These are phyloP conservation scores for Yamadazyma insecticola DNA, from an alignment of 805 yeast genomes.

Conservation along the genomic window DNA sequence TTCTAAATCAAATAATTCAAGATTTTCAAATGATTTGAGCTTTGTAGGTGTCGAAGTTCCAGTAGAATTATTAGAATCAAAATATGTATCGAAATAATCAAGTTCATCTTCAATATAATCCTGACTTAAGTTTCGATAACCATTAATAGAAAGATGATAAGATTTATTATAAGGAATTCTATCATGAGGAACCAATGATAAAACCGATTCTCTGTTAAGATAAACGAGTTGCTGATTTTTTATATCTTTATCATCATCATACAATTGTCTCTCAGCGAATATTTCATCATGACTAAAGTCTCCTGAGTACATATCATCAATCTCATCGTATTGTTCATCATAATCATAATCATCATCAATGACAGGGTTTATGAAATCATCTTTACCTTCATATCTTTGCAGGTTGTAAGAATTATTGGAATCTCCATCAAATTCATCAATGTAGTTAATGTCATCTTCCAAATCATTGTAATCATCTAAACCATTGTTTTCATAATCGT, in stretches of 20 bases:
- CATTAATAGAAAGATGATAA: conserved; percentile 25
- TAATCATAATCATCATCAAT: conserved; percentile 7
- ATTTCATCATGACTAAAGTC: conserved; percentile 4
- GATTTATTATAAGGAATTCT: conserved; percentile 17
- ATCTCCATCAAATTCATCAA: conserved; percentile 16
- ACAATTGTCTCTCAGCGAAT: too few relatives aligned
- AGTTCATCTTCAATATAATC: conserved; percentile 6
- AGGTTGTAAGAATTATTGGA: too few relatives aligned
- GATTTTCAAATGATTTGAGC: conserved; percentile 9
- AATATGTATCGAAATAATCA: conserved; percentile 35
- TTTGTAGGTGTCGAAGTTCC: conserved; percentile 8
- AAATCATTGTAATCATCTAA: conserved; percentile 20
- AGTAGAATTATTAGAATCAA: conserved; percentile 9
- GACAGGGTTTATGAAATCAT: too few relatives aligned
- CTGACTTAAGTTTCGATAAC: conserved; percentile 7
- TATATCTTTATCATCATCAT: too few relatives aligned
- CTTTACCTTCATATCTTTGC: not conserved
- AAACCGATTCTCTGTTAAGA: conserved; percentile 5
- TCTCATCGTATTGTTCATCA: conserved; percentile 5
- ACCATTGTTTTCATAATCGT: conserved; percentile 42
- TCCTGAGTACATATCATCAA: conserved; percentile 1
- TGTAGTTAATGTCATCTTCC: conserved; percentile 17
- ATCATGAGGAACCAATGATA: conserved; percentile 7
- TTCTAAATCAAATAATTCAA: conserved; percentile 21
- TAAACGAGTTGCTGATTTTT: too few relatives aligned